Percentiles rank a stretch among this genome's conserved stretches.
Evolutionary conservation across 768 basidiomycete genomes (phyloP).

Genomic region (Chalciporus sphaerocephalus): DNA sequence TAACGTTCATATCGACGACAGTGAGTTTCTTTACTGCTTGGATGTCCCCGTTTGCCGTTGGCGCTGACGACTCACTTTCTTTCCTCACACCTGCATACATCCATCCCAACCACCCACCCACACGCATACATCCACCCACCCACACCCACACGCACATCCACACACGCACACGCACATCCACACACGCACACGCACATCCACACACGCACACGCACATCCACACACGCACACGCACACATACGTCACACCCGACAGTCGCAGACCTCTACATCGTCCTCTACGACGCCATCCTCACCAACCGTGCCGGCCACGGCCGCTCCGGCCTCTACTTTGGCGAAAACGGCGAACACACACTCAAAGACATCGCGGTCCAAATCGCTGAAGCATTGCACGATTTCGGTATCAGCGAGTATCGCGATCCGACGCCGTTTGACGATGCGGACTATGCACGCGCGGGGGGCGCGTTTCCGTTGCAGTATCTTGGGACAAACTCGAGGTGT

Average conservation of each 20-base stretch:
- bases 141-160: no score
- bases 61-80: no score
- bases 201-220: no score
- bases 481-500: slow-evolving; percentile 23
- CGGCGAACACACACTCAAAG: slow-evolving; percentile 45
- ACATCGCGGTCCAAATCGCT: slow-evolving; percentile 42
- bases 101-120: no score
- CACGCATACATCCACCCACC: no score
- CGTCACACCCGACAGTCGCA: slow-evolving; percentile 20
- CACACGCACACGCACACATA: no score
- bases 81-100: no score
- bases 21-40: slow-evolving; percentile 12
- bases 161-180: no score
- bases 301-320: slow-evolving; percentile 31
- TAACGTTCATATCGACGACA: slow-evolving; percentile 52
- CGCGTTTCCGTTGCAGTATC: slow-evolving; percentile 9
- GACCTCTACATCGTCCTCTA: slow-evolving; percentile 45
- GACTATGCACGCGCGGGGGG: slow-evolving; percentile 10
- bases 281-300: slow-evolving; percentile 31
- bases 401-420: slow-evolving; percentile 22
- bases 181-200: no score
- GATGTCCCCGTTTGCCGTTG: no score
- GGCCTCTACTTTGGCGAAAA: slow-evolving; percentile 54
- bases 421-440: slow-evolving; percentile 39
- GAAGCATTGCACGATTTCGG: slow-evolving; percentile 24